Evolutionary conservation across 495 filamentous ascomycete species (phyloP).

Genomic region (Podospora conica): DNA sequence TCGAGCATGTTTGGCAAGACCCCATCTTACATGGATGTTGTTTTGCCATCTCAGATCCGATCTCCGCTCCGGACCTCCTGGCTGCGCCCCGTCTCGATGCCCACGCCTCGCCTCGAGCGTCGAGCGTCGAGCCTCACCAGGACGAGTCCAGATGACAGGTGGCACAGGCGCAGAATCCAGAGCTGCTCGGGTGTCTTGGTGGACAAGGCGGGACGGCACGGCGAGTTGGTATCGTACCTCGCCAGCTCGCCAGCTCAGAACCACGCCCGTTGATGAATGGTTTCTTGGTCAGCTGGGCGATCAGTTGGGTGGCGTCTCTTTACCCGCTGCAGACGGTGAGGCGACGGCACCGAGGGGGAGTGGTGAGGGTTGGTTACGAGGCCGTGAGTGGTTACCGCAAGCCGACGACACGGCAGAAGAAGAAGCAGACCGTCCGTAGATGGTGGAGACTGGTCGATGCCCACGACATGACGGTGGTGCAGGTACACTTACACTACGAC

Average conservation of each 20-base stretch:
- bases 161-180: not conserved
- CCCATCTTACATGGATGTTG: conserved; percentile 23
- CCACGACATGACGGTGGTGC: not conserved
- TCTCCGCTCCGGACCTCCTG: conserved; percentile 19
- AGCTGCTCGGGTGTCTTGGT: not conserved
- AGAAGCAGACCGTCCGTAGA: not conserved
- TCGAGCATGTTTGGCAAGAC: conserved; percentile 32
- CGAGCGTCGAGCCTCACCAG: not conserved
- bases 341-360: conserved; percentile 1
- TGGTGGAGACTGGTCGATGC: not conserved
- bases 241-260: not conserved
- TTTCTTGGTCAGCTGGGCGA: conserved; percentile 9
- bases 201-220: conserved; percentile 3
- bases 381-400: conserved; percentile 10
- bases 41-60: conserved; percentile 30
- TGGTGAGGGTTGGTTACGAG: conserved; percentile 7
- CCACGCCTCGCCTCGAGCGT: not conserved
- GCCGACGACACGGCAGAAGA: not conserved
- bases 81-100: conserved; percentile 18
- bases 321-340: conserved; percentile 9
- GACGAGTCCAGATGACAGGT: not conserved
- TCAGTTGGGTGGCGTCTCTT: conserved; percentile 5
- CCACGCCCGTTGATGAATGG: not conserved
- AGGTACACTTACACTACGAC: not conserved
- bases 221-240: not conserved